Evolutionary conservation across 352 stramenopile species (phyloP), one percentile per base, ranked within the genome.

Genomic region (Phytophthora pistaciae): DNA sequence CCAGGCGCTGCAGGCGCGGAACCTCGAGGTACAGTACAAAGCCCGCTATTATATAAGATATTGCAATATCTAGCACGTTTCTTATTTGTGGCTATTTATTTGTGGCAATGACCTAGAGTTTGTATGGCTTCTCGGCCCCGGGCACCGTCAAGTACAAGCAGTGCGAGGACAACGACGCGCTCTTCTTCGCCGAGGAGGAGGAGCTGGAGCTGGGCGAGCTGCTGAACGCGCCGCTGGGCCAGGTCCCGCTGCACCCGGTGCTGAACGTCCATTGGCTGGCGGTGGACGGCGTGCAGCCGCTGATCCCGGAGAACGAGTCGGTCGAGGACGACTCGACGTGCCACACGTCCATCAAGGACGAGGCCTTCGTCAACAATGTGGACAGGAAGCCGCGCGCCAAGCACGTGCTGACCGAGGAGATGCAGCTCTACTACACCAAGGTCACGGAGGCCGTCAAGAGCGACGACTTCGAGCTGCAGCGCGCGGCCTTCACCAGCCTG

Each of bases 351-450:
- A 94, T 93, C 74, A 88, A 91, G 66, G 85, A 94, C 76, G 84
- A 93, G n/a, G 69, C 79, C 21, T 93, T 92, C 62, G 74, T 91
- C 20, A 80, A 75, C 66, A 78, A 81, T 49, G 83, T 92, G 31
- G 85, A 92, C 68, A 80, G 87, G 60, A 94, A 94, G 64, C 89
- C 83, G 18, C 80, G 92, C 13, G 87, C 94, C 31, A 96, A 96
- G 71, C 89, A 96, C 78, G 87, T 95, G 60, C 75, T 97, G 40
- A 95, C 90, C 4, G 86, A 96, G 53, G 91, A 97, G 74, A 95
- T 97, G 85, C 90, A 96, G 64, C 67, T 96, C 6, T 97, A 96
- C 77, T 97, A 93, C 63, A 88, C 86, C n/a, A 96, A 92, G 62
- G 86, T 96, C 53, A 96, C 87, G 40, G 87, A 94, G 10, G 89